Evolutionary conservation across 2,329 filamentous ascomycete species (phyloP), one percentile per base, ranked within the genome.

Genomic region (Diaporthe sp.): DNA sequence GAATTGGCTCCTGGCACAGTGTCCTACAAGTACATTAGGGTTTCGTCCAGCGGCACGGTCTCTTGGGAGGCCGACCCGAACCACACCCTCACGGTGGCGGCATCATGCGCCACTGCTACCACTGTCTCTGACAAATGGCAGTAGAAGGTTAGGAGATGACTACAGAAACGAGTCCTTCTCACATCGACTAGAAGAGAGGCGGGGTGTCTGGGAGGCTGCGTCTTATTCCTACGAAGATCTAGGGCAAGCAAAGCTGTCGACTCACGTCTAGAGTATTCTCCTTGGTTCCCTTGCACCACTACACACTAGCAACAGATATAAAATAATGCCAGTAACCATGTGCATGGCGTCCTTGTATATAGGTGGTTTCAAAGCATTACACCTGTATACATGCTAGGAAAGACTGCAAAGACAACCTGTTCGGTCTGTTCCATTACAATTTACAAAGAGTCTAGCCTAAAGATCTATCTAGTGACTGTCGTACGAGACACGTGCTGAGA

Each of bases 21-120:
- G 3, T 85, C 95, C 58, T 95, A 94, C 82, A 94, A 95, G 85
- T 95, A 91, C 80, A 89, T 95, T 79, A 89, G 90, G 68, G 87
- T 92, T 57, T 86, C 86, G 75, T 79, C 82, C 1, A 87, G 89
- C 78, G 90, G 91, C 0, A 84, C 84, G 0, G 83, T 93, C 12
- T 86, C 83, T 3, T 95, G 93, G 93, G 93, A 95, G 84, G 86
- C 84, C 67, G 92, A 93, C 68, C 87, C 88, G 0, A 88, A 91
- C 80, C 87, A 85, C 59, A 80, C 80, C 25, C 84, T 85, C 76
- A 85, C 82, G 4, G 82, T 86, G 10, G 76, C 82, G 0, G 75
- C 76, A 15, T 80, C 80, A 12, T 85, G 83, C 75, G 72, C 80
- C 44, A 78, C 80, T 13, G 79, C 80, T 1, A 79, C 79, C 7